phyloP scores from a whole-genome alignment of 306 rosid genomes.

The Sechiopsis laciniata region DNA sequence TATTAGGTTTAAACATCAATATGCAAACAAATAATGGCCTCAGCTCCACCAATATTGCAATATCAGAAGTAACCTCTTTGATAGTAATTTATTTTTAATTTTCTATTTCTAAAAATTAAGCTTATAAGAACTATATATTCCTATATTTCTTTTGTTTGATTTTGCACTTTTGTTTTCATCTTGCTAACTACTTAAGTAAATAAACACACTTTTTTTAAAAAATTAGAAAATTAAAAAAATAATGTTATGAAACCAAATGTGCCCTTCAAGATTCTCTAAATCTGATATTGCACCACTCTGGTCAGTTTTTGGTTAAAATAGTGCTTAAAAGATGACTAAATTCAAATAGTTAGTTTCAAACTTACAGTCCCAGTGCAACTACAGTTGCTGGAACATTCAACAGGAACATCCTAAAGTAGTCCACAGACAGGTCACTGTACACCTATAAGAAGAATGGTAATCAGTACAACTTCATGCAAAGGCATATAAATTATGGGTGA shows the following conservation, averaged over 20 bases:
- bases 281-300: no score
- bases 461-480: constrained; percentile 15
- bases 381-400: constrained; percentile 90
- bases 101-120: no score
- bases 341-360: constrained; percentile 7
- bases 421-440: constrained; percentile 81
- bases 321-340: neutral
- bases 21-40: neutral
- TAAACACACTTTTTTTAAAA: no score
- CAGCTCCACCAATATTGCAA: neutral
- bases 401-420: constrained; percentile 78
- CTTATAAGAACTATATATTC: no score
- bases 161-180: no score
- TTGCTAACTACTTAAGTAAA: no score
- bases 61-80: neutral
- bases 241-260: no score
- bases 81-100: no score
- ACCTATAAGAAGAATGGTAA: constrained; percentile 46
- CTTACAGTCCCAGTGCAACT: constrained; percentile 80
- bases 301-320: no score
- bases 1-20: neutral
- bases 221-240: no score
- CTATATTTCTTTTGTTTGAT: no score
- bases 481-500: neutral
- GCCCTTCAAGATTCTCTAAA: no score